phyloP scores from a whole-genome alignment of 371 early-diverging fungal species.

The Dinochytrium kinnereticum region DNA sequence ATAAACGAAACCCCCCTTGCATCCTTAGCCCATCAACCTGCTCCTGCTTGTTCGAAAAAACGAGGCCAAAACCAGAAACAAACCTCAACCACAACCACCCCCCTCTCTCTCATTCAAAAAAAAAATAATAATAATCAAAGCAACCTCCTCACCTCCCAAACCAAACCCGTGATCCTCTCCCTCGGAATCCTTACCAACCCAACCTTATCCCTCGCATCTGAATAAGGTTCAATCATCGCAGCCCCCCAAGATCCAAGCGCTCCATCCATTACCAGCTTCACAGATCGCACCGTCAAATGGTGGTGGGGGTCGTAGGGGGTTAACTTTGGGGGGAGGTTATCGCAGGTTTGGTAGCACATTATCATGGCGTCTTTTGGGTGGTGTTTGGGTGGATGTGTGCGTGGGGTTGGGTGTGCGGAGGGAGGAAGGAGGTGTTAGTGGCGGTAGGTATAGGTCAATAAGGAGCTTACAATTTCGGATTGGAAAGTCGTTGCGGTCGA shows the following conservation, averaged over 20 bases:
- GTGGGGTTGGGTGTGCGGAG: too few relatives aligned
- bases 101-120: too few relatives aligned
- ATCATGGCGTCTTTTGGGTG: constrained; percentile 46
- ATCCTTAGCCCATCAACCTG: too few relatives aligned
- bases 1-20: too few relatives aligned
- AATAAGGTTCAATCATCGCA: constrained; percentile 50
- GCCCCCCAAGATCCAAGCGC: constrained; percentile 62
- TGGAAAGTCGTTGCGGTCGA: constrained; percentile 32
- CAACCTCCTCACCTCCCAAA: neutral
- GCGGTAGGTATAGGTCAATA: neutral
- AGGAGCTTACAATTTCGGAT: constrained; percentile 39
- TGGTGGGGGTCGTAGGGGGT: constrained; percentile 16
- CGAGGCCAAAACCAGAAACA: too few relatives aligned
- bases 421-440: neutral
- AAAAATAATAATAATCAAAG: too few relatives aligned
- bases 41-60: too few relatives aligned
- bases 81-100: too few relatives aligned
- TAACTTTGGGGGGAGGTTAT: constrained; percentile 1
- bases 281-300: constrained; percentile 34
- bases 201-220: constrained; percentile 36
- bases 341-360: constrained; percentile 13
- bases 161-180: constrained; percentile 14
- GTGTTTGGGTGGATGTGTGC: too few relatives aligned
- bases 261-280: constrained; percentile 58
- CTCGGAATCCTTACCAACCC: constrained; percentile 41